phyloP scores from a whole-genome alignment of 2,329 filamentous ascomycete species.

The Fusarium miscanthi region DNA sequence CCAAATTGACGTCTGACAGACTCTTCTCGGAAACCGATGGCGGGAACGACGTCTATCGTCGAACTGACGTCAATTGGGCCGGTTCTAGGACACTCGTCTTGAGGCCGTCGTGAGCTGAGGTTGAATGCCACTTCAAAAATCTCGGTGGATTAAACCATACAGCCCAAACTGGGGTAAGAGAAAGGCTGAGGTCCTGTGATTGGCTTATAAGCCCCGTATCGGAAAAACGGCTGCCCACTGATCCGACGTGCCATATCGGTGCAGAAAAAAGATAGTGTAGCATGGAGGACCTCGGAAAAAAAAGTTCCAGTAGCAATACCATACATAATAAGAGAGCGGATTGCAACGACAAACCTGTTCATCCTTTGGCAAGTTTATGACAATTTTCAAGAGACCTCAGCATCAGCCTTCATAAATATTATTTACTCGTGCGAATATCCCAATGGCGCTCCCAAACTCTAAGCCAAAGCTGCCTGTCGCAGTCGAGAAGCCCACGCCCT shows the following conservation, averaged over 20 bases:
- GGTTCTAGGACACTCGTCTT: slow-evolving; percentile 38
- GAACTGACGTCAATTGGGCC: slow-evolving; percentile 48
- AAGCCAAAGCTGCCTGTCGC: slow-evolving; percentile 68
- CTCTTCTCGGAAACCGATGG: slow-evolving; percentile 10
- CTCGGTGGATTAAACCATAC: slow-evolving; percentile 42
- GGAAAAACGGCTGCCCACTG: slow-evolving; percentile 43
- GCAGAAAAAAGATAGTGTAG: slow-evolving; percentile 32
- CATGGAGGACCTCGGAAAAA: slow-evolving; percentile 18
- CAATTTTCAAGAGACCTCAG: neutral
- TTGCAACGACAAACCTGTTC: slow-evolving; percentile 14
- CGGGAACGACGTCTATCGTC: slow-evolving; percentile 31
- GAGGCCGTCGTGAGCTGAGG: slow-evolving; percentile 41
- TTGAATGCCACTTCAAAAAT: slow-evolving; percentile 47
- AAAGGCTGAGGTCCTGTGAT: slow-evolving; percentile 20
- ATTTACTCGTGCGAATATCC: neutral
- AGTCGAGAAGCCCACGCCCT: slow-evolving; percentile 86
- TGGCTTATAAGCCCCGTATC: slow-evolving; percentile 18
- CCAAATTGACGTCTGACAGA: neutral
- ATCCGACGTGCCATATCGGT: slow-evolving; percentile 47
- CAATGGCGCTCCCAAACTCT: slow-evolving; percentile 53
- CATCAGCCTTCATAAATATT: neutral
- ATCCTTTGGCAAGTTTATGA: neutral
- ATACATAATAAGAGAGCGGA: slow-evolving; percentile 11
- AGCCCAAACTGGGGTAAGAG: slow-evolving; percentile 23
- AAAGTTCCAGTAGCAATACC: slow-evolving; percentile 40